phyloP scores from a whole-genome alignment of 1,284 basidiomycete species.

The Fomitopsis betulina region DNA sequence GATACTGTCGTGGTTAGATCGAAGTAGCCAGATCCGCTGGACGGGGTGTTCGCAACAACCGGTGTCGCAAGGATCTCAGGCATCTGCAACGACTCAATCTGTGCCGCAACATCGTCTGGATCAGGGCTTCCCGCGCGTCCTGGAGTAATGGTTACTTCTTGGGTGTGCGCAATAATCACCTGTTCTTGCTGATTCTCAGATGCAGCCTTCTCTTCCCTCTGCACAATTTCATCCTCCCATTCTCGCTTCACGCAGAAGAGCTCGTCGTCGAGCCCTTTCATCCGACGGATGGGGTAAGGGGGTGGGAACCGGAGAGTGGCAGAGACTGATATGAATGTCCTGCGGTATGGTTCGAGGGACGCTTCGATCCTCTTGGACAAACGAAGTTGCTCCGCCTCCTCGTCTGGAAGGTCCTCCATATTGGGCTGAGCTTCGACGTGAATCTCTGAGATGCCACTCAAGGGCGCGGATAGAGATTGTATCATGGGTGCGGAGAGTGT shows the following conservation, averaged over 20 bases:
- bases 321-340: constrained; percentile 87
- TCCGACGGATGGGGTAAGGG: constrained; percentile 79
- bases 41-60: constrained; percentile 24
- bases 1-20: constrained; percentile 31
- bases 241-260: constrained; percentile 62
- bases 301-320: constrained; percentile 88
- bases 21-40: constrained; percentile 37
- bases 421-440: constrained; percentile 11
- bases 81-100: constrained; percentile 63
- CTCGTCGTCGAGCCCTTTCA: constrained; percentile 83
- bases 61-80: constrained; percentile 45
- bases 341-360: constrained; percentile 77
- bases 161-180: constrained; percentile 30
- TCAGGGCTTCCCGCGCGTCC: constrained; percentile 20
- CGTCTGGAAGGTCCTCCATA: constrained; percentile 58
- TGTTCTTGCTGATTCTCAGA: constrained; percentile 40
- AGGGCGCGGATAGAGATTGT: constrained; percentile 12
- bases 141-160: constrained; percentile 12
- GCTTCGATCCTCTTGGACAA: constrained; percentile 72
- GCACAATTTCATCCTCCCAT: constrained; percentile 83
- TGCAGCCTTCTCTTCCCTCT: constrained; percentile 63
- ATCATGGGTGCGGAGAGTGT: background rate
- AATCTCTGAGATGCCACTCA: constrained; percentile 9
- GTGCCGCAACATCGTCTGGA: constrained; percentile 56
- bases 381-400: constrained; percentile 62